Evolutionary conservation across 2,329 filamentous ascomycete species (phyloP).

Genomic region (Beauveria caledonica): DNA sequence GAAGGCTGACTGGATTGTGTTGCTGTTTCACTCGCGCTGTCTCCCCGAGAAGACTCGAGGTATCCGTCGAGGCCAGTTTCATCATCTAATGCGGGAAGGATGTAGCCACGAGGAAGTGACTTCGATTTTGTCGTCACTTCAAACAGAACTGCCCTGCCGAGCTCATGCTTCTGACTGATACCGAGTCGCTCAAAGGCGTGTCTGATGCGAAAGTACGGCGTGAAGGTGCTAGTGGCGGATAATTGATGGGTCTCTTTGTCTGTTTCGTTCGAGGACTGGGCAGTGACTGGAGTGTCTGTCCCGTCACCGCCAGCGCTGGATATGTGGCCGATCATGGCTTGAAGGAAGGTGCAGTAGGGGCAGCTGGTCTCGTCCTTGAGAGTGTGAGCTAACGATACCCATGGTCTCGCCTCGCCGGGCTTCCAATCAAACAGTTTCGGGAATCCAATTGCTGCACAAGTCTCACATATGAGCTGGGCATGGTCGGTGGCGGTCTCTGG

Average conservation of each 20-base stretch:
- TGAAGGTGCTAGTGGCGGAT: slow-evolving; percentile 23
- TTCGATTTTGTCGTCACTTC: slow-evolving; percentile 30
- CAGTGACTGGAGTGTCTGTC: background rate
- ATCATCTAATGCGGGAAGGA: slow-evolving; percentile 22
- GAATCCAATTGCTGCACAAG: slow-evolving; percentile 29
- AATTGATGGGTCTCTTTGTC: background rate
- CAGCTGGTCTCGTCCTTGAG: slow-evolving; percentile 22
- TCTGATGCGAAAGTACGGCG: slow-evolving; percentile 30
- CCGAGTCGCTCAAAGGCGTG: slow-evolving; percentile 30
- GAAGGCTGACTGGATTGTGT: background rate
- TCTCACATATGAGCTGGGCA: slow-evolving; percentile 18
- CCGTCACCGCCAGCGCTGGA: slow-evolving; percentile 14
- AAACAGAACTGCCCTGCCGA: slow-evolving; percentile 27
- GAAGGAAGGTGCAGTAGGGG: slow-evolving; percentile 32
- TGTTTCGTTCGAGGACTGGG: background rate
- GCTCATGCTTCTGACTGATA: slow-evolving; percentile 28
- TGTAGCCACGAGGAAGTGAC: slow-evolving; percentile 29
- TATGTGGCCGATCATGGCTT: slow-evolving; percentile 22
- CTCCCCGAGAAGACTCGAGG: slow-evolving; percentile 11
- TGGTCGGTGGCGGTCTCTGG: slow-evolving; percentile 1
- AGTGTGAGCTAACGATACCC: slow-evolving; percentile 28
- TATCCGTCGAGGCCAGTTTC: slow-evolving; percentile 20
- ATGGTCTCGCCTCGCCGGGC: slow-evolving; percentile 27
- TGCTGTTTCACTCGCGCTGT: background rate
- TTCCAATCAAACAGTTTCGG: slow-evolving; percentile 28